phyloP scores from a whole-genome alignment of 257 asterid species.

The Ligustrum vulgare region DNA sequence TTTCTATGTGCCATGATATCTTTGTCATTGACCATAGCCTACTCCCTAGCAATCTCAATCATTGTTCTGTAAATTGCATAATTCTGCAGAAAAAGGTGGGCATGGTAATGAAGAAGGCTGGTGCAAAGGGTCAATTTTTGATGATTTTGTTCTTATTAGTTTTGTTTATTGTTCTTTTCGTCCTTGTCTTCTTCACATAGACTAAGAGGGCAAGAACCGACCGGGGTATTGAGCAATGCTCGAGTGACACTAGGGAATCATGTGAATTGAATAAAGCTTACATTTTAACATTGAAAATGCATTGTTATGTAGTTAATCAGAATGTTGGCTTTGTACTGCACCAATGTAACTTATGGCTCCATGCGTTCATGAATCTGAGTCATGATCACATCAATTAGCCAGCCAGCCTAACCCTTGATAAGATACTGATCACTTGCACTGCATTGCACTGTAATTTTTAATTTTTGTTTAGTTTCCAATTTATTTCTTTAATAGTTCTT shows the following conservation, averaged over 20 bases:
- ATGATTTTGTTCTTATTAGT: conserved; percentile 73
- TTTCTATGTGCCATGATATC: background rate
- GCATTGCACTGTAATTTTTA: too few species aligned
- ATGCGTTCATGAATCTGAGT: too few species aligned
- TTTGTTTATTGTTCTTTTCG: conserved; percentile 74
- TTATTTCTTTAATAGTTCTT: too few species aligned
- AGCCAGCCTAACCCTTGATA: too few species aligned
- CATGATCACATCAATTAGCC: too few species aligned
- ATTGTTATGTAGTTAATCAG: conserved; percentile 14
- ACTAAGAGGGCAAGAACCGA: background rate
- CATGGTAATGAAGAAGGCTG: conserved; percentile 94
- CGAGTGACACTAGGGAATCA: conserved; percentile 7
- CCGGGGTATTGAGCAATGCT: background rate
- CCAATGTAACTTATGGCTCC: too few species aligned
- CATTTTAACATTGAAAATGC: conserved; percentile 19
- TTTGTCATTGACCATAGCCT: too few species aligned
- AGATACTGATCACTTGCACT: too few species aligned
- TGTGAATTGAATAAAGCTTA: background rate
- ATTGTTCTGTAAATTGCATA: background rate
- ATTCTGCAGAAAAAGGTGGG: conserved; percentile 80
- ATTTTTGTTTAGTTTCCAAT: too few species aligned
- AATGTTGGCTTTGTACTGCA: too few species aligned
- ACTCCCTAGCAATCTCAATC: background rate
- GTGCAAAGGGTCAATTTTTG: conserved; percentile 89
- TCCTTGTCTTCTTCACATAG: conserved; percentile 82